A percentile compares a stretch with the other conserved stretches of the same genome.
These are phyloP conservation scores for Cercospora sp. DNA, from an alignment of 2,329 filamentous ascomycete genomes.

Conservation along the genomic window DNA sequence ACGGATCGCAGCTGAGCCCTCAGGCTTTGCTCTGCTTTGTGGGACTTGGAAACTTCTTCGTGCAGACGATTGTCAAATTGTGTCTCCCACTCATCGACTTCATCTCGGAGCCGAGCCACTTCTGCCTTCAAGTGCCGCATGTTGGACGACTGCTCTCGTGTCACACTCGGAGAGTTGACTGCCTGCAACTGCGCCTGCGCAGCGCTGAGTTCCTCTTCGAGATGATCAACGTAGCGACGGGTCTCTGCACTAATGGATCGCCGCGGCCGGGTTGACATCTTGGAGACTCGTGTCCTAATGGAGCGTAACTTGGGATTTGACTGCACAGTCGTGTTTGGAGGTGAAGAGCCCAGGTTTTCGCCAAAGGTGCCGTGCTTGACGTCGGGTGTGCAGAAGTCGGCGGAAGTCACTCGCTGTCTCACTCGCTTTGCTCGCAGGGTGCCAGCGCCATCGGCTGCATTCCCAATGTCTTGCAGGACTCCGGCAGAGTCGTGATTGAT, in stretches of 20 bases:
- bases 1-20: constrained; percentile 33
- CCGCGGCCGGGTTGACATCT: constrained; percentile 26
- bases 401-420: constrained; percentile 23
- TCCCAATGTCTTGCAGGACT: constrained; percentile 38
- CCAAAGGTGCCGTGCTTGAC: constrained; percentile 21
- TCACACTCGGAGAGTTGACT: constrained; percentile 43
- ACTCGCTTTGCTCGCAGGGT: constrained; percentile 25
- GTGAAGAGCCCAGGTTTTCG: constrained; percentile 20
- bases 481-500: constrained; percentile 28
- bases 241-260: constrained; percentile 45
- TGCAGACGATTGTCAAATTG: constrained; percentile 41
- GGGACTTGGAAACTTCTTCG: constrained; percentile 36
- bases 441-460: constrained; percentile 14
- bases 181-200: constrained; percentile 44
- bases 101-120: constrained; percentile 37
- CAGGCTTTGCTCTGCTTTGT: constrained; percentile 34
- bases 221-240: constrained; percentile 51
- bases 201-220: constrained; percentile 49
- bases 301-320: constrained; percentile 21
- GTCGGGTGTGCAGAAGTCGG: constrained; percentile 22
- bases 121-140: constrained; percentile 41
- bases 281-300: constrained; percentile 9
- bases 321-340: constrained; percentile 17
- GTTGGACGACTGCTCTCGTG: constrained; percentile 41
- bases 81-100: constrained; percentile 42